These are phyloP conservation scores for Herpetomonas tarakana DNA, from an alignment of 208 protist species.

Conservation along the genomic window DNA sequence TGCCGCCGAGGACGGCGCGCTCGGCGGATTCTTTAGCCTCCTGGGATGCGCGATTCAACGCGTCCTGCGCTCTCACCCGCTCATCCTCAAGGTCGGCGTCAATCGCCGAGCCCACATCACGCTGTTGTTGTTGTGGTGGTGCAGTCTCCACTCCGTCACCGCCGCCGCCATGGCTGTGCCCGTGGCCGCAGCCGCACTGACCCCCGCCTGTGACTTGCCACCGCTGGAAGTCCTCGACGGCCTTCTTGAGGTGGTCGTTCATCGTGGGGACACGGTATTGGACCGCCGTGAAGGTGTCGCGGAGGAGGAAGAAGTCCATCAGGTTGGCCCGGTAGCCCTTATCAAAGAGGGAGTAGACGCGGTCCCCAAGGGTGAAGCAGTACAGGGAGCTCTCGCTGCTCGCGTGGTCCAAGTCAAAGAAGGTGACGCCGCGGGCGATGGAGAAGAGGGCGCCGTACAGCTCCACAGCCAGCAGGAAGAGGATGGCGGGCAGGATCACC, in stretches of 20 bases:
- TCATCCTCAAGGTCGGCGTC: conserved; percentile 5
- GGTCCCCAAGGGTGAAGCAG: conserved; percentile 56
- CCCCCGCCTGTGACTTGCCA: conserved; percentile 26
- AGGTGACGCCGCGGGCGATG: conserved; percentile 62
- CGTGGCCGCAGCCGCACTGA: conserved; percentile 9
- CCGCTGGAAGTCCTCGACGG: conserved; percentile 44
- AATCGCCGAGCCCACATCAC: not conserved
- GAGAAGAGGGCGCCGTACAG: conserved; percentile 39
- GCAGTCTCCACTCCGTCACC: not conserved
- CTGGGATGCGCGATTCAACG: conserved; percentile 23
- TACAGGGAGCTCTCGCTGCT: conserved; percentile 54
- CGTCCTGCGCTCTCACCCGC: conserved; percentile 2
- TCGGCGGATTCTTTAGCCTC: conserved; percentile 15
- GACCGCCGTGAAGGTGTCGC: conserved; percentile 24
- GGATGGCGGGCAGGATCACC: conserved; percentile 37
- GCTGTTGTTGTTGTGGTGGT: conserved; percentile 3
- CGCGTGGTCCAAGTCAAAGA: conserved; percentile 56
- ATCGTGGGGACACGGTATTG: conserved; percentile 58
- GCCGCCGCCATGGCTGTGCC: not conserved
- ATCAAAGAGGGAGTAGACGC: conserved; percentile 72
- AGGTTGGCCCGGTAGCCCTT: conserved; percentile 40
- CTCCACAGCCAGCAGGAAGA: conserved; percentile 26
- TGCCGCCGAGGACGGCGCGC: not conserved
- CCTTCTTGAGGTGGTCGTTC: conserved; percentile 34
- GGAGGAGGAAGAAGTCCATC: conserved; percentile 34